phyloP scores from a whole-genome alignment of 2,329 filamentous ascomycete genomes.

The Aspergillus sp. region DNA sequence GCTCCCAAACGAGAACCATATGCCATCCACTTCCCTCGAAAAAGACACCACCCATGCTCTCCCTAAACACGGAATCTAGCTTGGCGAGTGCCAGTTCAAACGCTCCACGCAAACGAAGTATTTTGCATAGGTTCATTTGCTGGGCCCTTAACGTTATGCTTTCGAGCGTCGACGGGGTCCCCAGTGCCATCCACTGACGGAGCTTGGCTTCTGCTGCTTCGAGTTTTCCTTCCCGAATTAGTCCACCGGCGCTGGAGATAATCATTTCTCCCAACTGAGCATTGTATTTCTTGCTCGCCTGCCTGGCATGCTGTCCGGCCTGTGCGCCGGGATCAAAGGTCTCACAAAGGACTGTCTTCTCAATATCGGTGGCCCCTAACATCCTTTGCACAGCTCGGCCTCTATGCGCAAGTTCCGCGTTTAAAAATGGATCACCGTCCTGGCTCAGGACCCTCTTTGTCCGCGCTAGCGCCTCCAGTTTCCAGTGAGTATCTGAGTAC shows the following conservation, averaged over 20 bases:
- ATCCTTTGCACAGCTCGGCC: background rate
- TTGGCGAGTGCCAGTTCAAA: background rate
- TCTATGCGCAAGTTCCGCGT: background rate
- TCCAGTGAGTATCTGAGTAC: no score
- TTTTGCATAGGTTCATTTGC: background rate
- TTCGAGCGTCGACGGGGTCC: background rate
- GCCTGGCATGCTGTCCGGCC: background rate
- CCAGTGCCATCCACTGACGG: constrained; percentile 4
- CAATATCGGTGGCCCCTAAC: background rate
- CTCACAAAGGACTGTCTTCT: background rate
- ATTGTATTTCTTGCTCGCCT: constrained; percentile 11
- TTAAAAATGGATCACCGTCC: background rate
- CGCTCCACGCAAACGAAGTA: background rate
- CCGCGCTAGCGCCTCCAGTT: no score
- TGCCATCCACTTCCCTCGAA: constrained; percentile 13
- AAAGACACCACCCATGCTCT: background rate
- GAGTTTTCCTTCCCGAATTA: constrained; percentile 15
- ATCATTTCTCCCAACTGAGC: constrained; percentile 14
- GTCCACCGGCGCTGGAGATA: constrained; percentile 13
- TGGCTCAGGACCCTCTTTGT: no score
- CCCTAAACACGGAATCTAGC: background rate
- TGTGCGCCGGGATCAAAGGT: background rate
- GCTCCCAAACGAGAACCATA: constrained; percentile 9
- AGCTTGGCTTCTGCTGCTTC: constrained; percentile 13
- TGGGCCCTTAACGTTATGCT: background rate